Conservation (phyloP, 768 basidiomycete genomes). For the Russula vinacea region DNA sequence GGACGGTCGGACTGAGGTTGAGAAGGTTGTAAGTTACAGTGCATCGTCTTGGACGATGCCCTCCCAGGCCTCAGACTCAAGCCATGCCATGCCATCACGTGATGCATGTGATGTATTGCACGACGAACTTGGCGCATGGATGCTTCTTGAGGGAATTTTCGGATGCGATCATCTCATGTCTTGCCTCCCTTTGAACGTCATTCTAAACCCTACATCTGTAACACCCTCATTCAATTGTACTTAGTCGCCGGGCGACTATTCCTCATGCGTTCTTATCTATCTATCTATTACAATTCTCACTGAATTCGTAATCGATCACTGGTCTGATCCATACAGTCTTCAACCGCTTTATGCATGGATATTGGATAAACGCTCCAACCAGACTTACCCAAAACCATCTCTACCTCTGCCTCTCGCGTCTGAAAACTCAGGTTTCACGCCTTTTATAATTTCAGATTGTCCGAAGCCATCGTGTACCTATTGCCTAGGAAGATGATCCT, state of each 20-base stretch:
- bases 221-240: conserved; percentile 19
- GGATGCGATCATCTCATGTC: background rate
- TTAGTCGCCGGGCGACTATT: conserved; percentile 16
- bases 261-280: conserved; percentile 16
- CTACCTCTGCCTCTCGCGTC: conserved; percentile 7
- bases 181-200: background rate
- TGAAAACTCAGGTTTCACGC: background rate
- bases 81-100: no score
- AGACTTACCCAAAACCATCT: background rate
- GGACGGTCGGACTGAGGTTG: no score
- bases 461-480: no score
- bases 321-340: conserved; percentile 29
- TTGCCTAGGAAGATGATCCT: no score
- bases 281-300: conserved; percentile 8
- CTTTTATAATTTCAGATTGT: no score
- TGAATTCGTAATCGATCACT: conserved; percentile 21
- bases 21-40: no score
- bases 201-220: background rate
- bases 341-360: conserved; percentile 25
- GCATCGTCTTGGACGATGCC: no score
- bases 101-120: no score
- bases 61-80: no score
- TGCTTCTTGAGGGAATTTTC: no score
- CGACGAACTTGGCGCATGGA: no score
- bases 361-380: conserved; percentile 14